Conservation (phyloP, 768 basidiomycete species). For the Russula sp. region DNA sequence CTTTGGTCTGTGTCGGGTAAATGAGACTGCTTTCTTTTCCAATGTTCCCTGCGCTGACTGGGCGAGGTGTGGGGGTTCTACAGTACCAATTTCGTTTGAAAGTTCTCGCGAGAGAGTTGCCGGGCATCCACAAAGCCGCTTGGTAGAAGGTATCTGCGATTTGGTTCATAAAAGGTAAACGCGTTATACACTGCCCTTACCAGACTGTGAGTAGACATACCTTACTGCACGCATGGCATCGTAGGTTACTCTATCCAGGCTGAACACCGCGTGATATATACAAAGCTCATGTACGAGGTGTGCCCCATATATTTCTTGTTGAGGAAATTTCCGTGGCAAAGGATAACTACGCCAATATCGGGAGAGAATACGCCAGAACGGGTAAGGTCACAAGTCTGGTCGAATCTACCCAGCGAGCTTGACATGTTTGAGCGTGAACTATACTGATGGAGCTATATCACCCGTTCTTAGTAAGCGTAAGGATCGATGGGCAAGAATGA, state of each 20-base stretch:
- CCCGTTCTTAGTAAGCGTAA: too few relatives aligned
- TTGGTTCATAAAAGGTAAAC: neutral
- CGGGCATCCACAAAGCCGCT: conserved; percentile 88
- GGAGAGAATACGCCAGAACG: conserved; percentile 81
- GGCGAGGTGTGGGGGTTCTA: neutral
- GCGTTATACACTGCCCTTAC: neutral
- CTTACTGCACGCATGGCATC: conserved; percentile 97
- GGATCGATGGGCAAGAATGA: conserved; percentile 51
- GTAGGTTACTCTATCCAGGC: conserved; percentile 96
- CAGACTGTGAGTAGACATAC: too few relatives aligned
- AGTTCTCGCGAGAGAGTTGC: conserved; percentile 75
- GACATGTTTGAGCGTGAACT: too few relatives aligned
- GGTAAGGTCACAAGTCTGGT: conserved; percentile 72
- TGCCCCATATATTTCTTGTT: conserved; percentile 87
- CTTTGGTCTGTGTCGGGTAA: conserved; percentile 80
- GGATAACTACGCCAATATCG: conserved; percentile 69
- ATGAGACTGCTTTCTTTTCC: conserved; percentile 20
- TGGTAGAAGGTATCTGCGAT: conserved; percentile 55
- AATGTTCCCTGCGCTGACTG: neutral
- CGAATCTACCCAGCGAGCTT: too few relatives aligned
- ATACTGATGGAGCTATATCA: too few relatives aligned
- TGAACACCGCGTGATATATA: conserved; percentile 95
- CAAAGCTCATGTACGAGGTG: conserved; percentile 86
- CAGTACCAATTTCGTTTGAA: conserved; percentile 91
- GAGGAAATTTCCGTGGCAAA: conserved; percentile 84